Evolutionary conservation across 306 rosid genomes (phyloP), one percentile per base, ranked within the genome.

Genomic region (Benincasa hispida): DNA sequence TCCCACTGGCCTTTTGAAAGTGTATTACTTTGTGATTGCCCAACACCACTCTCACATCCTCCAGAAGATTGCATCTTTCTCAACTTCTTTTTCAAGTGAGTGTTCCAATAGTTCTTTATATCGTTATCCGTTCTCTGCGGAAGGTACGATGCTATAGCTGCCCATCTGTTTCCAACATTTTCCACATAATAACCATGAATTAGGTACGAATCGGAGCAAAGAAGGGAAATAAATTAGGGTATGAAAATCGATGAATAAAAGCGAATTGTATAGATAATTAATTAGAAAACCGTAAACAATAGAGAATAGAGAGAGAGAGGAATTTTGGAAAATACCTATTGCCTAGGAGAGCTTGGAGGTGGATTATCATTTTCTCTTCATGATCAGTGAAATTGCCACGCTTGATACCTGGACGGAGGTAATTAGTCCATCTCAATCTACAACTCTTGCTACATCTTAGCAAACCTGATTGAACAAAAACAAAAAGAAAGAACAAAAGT

Each of bases 1-100:
- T 91, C 98, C 98, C 98, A 93, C 77, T 93, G 96, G 28, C 98
- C 98, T 72, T 88, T 93, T 10, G 88, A 72, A 56, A 80, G 48
- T 74, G 76, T 50, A 50, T 5, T 50, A 17, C n/a, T 50, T 1
- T 50, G 55, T 50, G 55, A 50, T 50, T 50, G 55, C n/a, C 2
- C 55, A 50, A n/a, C 55, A 50, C 55, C 8, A 4, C 50, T 17
- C 4, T 50, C 55, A 50, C n/a, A 0, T 14, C 54, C 55, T 50
- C 50, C 50, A 2, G 1, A 45, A 45, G 79, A 19, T 27, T 82
- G 77, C 21, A 74, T 50, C 78, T 76, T 81, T 8, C 60, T 85
- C 22, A 85, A 75, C 82, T 85, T 89, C 81, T 84, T 89, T 80
- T 87, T 89, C 76, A 89, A 68, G 84, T 89, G 91, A 18, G 93